Evolutionary conservation across 2,329 filamentous ascomycete genomes (phyloP), one percentile per base, ranked within the genome.

Genomic region (Penicillium sp.): DNA sequence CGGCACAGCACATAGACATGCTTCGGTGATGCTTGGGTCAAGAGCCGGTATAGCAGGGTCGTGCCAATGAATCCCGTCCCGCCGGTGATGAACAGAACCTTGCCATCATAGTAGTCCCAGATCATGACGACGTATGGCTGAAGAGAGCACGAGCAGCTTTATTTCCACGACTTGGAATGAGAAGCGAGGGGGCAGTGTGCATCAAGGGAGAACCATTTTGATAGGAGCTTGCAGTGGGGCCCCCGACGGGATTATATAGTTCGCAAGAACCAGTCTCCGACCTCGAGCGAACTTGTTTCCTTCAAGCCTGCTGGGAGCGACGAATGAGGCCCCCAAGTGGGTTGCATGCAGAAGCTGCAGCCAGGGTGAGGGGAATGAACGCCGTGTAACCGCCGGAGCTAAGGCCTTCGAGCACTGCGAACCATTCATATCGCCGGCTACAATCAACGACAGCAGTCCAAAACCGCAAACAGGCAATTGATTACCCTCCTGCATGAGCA

Each of bases 1-100:
- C 48, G 45, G 26, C 50, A 51, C n/a, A 54, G 33, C 7, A 51
- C 45, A 31, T 53, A 54, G 5, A 54, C 38, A 28, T 45, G 48
- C 14, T 48, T 36, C 6, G 51, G 51, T 1, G 39, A 28, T 2
- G 50, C 39, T 23, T 50, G 37, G 16, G 41, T 50, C 16, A 56
- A 36, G 10, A 56, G 45, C 11, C 54, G 43, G 7, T 47, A 53
- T 9, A 56, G 43, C 14, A 57, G 15, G 2, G 48, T 39, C 2
- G 54, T 57, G 9, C 54, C 54, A 21, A 57, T 36, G 14, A 57
- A 50, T 0, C 54, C 54, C 3, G 54, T 53, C 0, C 48, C 54
- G 1, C 53, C 53, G 1, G 54, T 57, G 10, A 57, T 28, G 17
- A 57, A 54, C 5, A 57, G 9, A 2, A 35, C 39, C 20, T 56